Base-by-base conservation (phyloP, 2,329 filamentous ascomycete species). In the Monilinia vaccinii-corymbosi region DNA sequence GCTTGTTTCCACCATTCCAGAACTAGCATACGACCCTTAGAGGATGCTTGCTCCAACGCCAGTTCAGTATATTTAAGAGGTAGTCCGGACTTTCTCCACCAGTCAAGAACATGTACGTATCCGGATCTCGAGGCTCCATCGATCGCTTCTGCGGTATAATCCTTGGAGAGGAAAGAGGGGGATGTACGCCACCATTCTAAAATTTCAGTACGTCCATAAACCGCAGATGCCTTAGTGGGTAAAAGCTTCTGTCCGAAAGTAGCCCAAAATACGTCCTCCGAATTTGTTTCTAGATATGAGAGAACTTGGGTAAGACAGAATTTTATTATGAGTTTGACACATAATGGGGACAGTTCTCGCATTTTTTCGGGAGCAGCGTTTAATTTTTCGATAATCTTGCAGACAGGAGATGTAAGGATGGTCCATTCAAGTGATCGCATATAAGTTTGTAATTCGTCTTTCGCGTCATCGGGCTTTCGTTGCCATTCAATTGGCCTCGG, bases 1-100 rank as follows among this genome's bases (percentile, higher is more conserved):
- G 86, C 85, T 62, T 87, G 81, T 67, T 89, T 89, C 93, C 93
- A 97, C 93, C 93, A 97, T 68, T 95, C 87, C 1, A 97, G 80
- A 0, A 97, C 91, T 8, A 84, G 77, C n/a, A 96, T 79, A 65
- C 94, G 88, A 9, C 92, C 91, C 69, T 90, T 87, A 4, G 86
- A 86, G 61, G 88, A 93, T 34, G 93, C 92, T 69, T 92, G 88
- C 73, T 97, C 93, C 21, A 97, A 81, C 0, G 93, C 90, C 6
- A 85, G 81, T 71, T 96, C 91, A 13, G 89, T 96, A 73, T 94
- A 96, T 66, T 89, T 87, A 23, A 97, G 79, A 2, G 86, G 84
- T 1, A 97, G 78, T 0, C 88, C 88, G 0, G 87, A 90, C 25
- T 87, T 81, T 71, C 88, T 88, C 93, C 93, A 97, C 89, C 91